phyloP scores from a whole-genome alignment of 2,329 filamentous ascomycete species.

The Ophiostoma sp. region DNA sequence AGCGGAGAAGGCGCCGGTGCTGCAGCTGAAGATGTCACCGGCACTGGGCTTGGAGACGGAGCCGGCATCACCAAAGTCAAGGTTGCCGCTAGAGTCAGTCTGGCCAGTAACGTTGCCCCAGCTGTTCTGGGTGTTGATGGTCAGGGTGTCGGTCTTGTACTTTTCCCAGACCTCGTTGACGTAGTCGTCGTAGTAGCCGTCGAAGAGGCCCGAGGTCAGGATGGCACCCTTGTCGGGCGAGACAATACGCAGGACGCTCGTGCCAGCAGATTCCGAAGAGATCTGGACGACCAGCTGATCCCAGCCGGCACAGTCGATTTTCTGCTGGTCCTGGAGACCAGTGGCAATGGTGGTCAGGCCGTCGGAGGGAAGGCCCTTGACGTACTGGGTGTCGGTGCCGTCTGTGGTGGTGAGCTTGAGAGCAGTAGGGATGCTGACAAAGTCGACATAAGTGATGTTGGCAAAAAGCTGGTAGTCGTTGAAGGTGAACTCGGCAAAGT shows the following conservation, averaged over 20 bases:
- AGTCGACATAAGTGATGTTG: constrained; percentile 72
- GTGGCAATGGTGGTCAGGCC: constrained; percentile 45
- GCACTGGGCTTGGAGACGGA: constrained; percentile 45
- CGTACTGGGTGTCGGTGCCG: constrained; percentile 40
- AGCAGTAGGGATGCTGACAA: constrained; percentile 61
- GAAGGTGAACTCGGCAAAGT: constrained; percentile 65
- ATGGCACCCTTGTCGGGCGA: constrained; percentile 49
- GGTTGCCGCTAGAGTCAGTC: constrained; percentile 36
- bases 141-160: constrained; percentile 43
- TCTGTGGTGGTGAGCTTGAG: constrained; percentile 47
- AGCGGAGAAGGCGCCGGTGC: constrained; percentile 51
- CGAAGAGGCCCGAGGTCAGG: constrained; percentile 42
- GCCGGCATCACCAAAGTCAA: constrained; percentile 40
- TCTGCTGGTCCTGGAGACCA: constrained; percentile 43
- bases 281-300: constrained; percentile 45
- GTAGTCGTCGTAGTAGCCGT: constrained; percentile 47
- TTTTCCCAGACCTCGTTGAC: constrained; percentile 49
- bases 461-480: constrained; percentile 57
- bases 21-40: constrained; percentile 49
- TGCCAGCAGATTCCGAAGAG: constrained; percentile 31
- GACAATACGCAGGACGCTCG: constrained; percentile 43
- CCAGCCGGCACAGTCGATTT: constrained; percentile 47
- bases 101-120: constrained; percentile 47
- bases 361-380: constrained; percentile 45
- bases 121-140: constrained; percentile 49